These are phyloP conservation scores for Pseudocercospora musae DNA, from an alignment of 2,329 filamentous ascomycete species.

Conservation along the genomic window DNA sequence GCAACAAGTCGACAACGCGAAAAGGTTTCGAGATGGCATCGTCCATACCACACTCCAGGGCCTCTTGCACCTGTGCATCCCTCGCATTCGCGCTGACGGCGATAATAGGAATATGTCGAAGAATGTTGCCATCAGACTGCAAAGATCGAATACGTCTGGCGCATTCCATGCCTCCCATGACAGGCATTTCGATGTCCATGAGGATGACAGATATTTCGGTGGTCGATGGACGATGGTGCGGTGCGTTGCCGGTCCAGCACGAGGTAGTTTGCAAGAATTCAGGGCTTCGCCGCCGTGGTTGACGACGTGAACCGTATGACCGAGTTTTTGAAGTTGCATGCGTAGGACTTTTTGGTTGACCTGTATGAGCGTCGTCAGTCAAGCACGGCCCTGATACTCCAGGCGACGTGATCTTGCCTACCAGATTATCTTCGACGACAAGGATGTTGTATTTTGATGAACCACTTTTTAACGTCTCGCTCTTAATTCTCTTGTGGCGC, in stretches of 20 bases:
- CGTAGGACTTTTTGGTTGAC: slow-evolving; percentile 42
- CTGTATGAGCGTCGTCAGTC: neutral
- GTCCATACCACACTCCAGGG: slow-evolving; percentile 69
- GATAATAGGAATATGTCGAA: slow-evolving; percentile 66
- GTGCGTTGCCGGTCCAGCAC: slow-evolving; percentile 11
- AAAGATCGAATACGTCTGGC: slow-evolving; percentile 63
- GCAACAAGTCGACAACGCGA: slow-evolving; percentile 22
- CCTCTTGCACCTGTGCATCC: slow-evolving; percentile 66
- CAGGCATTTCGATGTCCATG: slow-evolving; percentile 79
- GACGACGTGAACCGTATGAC: slow-evolving; percentile 39
- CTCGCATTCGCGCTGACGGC: slow-evolving; percentile 75
- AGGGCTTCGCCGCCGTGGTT: slow-evolving; percentile 40
- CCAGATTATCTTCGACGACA: slow-evolving; percentile 39
- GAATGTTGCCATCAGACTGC: slow-evolving; percentile 58
- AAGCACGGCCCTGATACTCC: too few relatives aligned
- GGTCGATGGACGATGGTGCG: neutral
- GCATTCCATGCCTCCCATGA: slow-evolving; percentile 75
- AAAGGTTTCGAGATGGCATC: slow-evolving; percentile 72
- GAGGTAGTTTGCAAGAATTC: slow-evolving; percentile 31
- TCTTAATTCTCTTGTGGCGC: neutral
- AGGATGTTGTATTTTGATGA: slow-evolving; percentile 15
- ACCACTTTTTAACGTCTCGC: neutral
- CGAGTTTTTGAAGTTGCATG: slow-evolving; percentile 38
- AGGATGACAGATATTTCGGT: slow-evolving; percentile 9
- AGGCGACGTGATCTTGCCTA: neutral